A percentile compares a stretch with the other conserved stretches of the same genome.
Evolutionary conservation across 768 basidiomycete species (phyloP).

Genomic region (Russula vinacea): DNA sequence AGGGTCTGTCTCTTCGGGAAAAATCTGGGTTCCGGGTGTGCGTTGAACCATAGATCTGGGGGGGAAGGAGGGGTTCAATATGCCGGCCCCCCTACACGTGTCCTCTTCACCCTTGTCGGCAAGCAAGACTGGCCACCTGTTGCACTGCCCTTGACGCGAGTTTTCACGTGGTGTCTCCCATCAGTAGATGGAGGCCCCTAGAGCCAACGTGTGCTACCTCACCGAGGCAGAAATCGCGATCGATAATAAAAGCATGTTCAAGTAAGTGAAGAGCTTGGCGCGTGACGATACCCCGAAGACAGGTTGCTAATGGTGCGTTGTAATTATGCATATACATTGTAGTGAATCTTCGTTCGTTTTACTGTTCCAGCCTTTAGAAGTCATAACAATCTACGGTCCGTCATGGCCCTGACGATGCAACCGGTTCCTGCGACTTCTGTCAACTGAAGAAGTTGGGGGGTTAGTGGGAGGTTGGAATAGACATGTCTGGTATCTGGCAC

Average conservation of each 20-base stretch:
- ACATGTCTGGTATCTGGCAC: slow-evolving; percentile 29
- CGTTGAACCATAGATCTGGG: slow-evolving; percentile 16
- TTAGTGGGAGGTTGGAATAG: slow-evolving; percentile 6
- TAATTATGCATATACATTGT: slow-evolving; percentile 17
- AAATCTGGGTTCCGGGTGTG: slow-evolving; percentile 23
- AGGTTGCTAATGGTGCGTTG: slow-evolving; percentile 1
- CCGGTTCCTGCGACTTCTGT: slow-evolving; percentile 93
- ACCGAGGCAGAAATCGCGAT: background rate
- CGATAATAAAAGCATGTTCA: background rate
- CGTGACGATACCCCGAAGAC: slow-evolving; percentile 1
- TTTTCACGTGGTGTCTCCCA: slow-evolving; percentile 7
- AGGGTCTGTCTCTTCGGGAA: background rate
- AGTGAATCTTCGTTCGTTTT: slow-evolving; percentile 19
- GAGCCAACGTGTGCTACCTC: background rate
- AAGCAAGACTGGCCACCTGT: slow-evolving; percentile 1
- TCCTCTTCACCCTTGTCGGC: slow-evolving; percentile 12
- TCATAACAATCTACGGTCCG: slow-evolving; percentile 59
- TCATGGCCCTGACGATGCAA: slow-evolving; percentile 88
- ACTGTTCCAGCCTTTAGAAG: slow-evolving; percentile 11
- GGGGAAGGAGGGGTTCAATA: background rate
- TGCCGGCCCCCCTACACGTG: slow-evolving; percentile 12
- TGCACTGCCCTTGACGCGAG: slow-evolving; percentile 21
- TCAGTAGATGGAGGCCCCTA: background rate
- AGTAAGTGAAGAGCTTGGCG: background rate
- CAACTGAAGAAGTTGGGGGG: slow-evolving; percentile 53